Percentiles rank a stretch among this genome's conserved stretches.
phyloP scores from a whole-genome alignment of 305 asterid genomes.

The Withania somnifera region DNA sequence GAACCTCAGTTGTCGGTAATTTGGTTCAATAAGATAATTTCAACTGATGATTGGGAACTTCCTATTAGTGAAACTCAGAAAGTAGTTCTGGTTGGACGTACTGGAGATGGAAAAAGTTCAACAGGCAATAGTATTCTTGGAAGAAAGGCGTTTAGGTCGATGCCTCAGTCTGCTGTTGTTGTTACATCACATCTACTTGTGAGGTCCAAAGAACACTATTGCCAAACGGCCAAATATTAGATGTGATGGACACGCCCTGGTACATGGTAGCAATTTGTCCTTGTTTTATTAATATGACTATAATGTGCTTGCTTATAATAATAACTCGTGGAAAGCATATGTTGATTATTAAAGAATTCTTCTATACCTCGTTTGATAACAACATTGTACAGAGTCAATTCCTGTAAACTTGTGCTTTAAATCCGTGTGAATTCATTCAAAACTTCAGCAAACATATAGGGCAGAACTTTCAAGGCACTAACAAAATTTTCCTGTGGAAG shows the following conservation, averaged over 20 bases:
- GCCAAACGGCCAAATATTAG: slow-evolving; percentile 33
- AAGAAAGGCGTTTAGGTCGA: slow-evolving; percentile 38
- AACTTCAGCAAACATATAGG: background rate
- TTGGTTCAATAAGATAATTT: background rate
- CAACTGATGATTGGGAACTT: slow-evolving; percentile 62
- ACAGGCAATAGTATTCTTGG: slow-evolving; percentile 64
- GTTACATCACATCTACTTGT: slow-evolving; percentile 59
- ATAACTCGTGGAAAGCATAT: background rate
- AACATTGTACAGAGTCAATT: background rate
- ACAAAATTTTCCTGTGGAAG: background rate
- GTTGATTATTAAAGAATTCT: background rate
- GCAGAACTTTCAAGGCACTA: background rate
- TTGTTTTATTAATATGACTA: background rate
- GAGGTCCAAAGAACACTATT: slow-evolving; percentile 33
- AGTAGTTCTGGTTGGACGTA: slow-evolving; percentile 48
- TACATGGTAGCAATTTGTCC: background rate
- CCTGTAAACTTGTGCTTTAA: background rate
- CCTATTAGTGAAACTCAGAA: slow-evolving; percentile 32
- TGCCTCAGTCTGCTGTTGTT: slow-evolving; percentile 42
- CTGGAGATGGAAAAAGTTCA: slow-evolving; percentile 83
- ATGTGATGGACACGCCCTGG: slow-evolving; percentile 53
- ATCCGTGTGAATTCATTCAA: background rate
- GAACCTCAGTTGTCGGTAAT: background rate
- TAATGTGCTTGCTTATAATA: background rate
- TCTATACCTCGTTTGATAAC: background rate